Base-by-base conservation (phyloP, 176 grass and related monocot genomes). In the Lolium rigidum region DNA sequence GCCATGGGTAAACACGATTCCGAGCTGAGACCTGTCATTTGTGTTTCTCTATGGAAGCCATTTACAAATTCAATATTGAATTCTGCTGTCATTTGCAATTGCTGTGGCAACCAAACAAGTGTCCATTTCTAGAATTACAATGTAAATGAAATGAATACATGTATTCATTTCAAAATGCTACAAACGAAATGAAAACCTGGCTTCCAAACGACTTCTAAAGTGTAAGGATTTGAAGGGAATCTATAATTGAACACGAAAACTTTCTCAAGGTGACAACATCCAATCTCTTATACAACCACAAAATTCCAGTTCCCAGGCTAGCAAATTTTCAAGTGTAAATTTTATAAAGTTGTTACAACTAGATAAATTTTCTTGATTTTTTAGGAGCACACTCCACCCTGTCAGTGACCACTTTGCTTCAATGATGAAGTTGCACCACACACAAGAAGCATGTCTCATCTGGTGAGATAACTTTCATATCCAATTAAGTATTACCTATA, bases 201-300 rank as follows among this genome's bases (percentile, higher is more conserved):
- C n/a, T n/a, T n/a, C n/a, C n/a, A n/a, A n/a, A n/a, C n/a, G n/a
- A n/a, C n/a, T n/a, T n/a, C n/a, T n/a, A n/a, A n/a, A 70, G 9
- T 28, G 0, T 37, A 46, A 50, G 43, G 57, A 21, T 48, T 49
- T 14, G 41, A 17, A 51, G 6, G 43, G 20, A 74, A 75, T 66
- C 11, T 74, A 66, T 35, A 13, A 65, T 52, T 31, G 2, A 67
- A 64, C 10, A 47, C 28, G 25, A 46, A 55, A 68, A 81, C 69
- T 44, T 74, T 64, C 54, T 49, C 55, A 10, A 77, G 49, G 38
- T 58, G 6, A 5, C 44, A 70, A 39, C 41, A 60, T 83, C 39
- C 38, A 77, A 75, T 20, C 11, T 56, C 79, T 46, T 56, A 83
- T 56, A 68, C 21, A 65, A n/a, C 15, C 2, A 31, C 49, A 82